These are phyloP conservation scores for Echeveria elegans DNA, from an alignment of 164 flowering plant species.

Conservation along the genomic window DNA sequence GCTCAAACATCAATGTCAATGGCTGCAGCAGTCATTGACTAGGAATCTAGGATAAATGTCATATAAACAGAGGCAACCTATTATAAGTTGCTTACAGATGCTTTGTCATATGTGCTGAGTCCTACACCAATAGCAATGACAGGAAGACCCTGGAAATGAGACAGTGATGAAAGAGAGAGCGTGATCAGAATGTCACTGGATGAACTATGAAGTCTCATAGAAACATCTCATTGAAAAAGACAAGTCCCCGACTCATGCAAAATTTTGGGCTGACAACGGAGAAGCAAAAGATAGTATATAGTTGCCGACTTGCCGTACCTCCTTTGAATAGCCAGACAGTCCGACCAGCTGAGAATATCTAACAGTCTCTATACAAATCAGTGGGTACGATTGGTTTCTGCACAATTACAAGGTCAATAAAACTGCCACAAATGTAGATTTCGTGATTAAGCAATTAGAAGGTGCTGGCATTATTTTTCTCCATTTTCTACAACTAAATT, in stretches of 20 bases:
- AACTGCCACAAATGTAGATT: no score
- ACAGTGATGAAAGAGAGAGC: not conserved
- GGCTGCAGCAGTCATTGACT: not conserved
- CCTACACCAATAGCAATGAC: conserved; percentile 91
- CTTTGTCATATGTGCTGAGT: conserved; percentile 83
- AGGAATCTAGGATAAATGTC: not conserved
- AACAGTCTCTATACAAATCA: conserved; percentile 64
- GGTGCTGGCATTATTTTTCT: no score
- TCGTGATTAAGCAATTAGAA: no score
- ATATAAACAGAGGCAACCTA: not conserved
- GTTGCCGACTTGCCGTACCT: no score
- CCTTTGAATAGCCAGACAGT: conserved; percentile 77
- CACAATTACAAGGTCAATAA: conserved; percentile 6
- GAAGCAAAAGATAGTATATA: not conserved
- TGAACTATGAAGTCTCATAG: not conserved
- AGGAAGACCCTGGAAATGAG: conserved; percentile 65
- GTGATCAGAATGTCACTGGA: not conserved
- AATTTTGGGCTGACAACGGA: not conserved
- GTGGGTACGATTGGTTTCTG: conserved; percentile 88
- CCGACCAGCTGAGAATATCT: conserved; percentile 88
- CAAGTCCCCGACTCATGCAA: not conserved
- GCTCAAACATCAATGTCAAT: no score
- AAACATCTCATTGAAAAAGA: not conserved
- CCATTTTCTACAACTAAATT: not conserved
- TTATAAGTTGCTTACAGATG: conserved; percentile 58